Evolutionary conservation across 2,329 filamentous ascomycete genomes (phyloP), one percentile per base, ranked within the genome.

Genomic region (Incumbomyces delicatus): DNA sequence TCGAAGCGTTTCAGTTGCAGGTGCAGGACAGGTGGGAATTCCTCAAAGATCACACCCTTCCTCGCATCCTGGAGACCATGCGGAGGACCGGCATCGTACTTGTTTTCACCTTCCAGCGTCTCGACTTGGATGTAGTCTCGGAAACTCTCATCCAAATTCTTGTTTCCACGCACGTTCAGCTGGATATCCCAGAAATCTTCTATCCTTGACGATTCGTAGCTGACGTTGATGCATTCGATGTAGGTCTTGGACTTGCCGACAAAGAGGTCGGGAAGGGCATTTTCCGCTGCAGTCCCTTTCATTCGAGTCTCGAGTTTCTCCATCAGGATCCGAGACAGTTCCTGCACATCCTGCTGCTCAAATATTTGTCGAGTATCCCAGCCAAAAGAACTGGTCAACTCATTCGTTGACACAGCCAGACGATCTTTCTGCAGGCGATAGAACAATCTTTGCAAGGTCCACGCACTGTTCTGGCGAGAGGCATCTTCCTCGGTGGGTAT

Each of bases 111-210:
- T 56, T 96, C 89, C 66, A 98, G 83, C 30, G 89, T 94, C 66
- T 98, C 92, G 31, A 95, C 90, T 60, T 94, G 83, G 57, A 98
- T 83, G 63, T 98, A 98, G 65, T 96, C 89, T 61, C 82, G 82
- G 72, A 98, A 96, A 61, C 90, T 96, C 59, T 94, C 88, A 53
- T 94, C 83, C 29, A 98, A 72, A 51, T 85, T 90, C 68, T 87
- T 88, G 73, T 95, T 95, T 29, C 88, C 89, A 53, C 85, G 85
- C 42, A 98, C 94, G 56, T 96, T 98, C 57, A 98, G 78, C 63
- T 98, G 92, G 50, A 98, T 87, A 63, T 98, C 92, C 92, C 92
- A 98, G 64, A 95, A 98, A 58, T 98, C 94, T 65, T 98, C 92
- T 55, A 92, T 80, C 51, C 90, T 80, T 52, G 89, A 95, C 17